A percentile compares a stretch with the other conserved stretches of the same genome.
Conservation (phyloP, 306 rosid genomes). For the Citrullus mucosospermus region DNA sequence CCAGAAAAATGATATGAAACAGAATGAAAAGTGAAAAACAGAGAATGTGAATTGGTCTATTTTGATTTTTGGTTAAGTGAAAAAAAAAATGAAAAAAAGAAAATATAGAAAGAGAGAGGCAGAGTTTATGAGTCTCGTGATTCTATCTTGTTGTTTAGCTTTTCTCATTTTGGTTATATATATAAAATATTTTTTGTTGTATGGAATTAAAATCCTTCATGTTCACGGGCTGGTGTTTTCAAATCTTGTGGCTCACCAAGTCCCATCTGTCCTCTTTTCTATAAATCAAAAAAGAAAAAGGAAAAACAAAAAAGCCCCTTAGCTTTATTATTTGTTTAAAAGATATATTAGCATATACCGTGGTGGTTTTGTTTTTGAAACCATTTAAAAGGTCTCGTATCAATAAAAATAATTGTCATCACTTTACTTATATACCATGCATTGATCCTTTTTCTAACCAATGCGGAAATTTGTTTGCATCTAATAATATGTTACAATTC, state of each 20-base stretch:
- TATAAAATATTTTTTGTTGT: neutral
- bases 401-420: too few species aligned
- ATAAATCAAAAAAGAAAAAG: neutral
- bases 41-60: neutral
- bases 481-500: too few species aligned
- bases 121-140: conserved; percentile 1
- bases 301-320: too few species aligned
- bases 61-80: neutral
- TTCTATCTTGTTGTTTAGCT: neutral
- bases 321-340: too few species aligned
- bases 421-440: too few species aligned
- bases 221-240: neutral
- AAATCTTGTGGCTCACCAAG: neutral
- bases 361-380: too few species aligned
- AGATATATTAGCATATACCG: too few species aligned
- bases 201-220: neutral
- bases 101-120: neutral
- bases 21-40: neutral
- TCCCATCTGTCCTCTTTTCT: conserved; percentile 1
- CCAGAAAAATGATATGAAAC: neutral
- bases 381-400: too few species aligned
- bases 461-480: too few species aligned
- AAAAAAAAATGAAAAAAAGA: too few species aligned
- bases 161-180: neutral
- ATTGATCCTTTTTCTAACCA: too few species aligned